Evolutionary conservation across 2,329 filamentous ascomycete species (phyloP).

Genomic region (Elsinoe necatrix): DNA sequence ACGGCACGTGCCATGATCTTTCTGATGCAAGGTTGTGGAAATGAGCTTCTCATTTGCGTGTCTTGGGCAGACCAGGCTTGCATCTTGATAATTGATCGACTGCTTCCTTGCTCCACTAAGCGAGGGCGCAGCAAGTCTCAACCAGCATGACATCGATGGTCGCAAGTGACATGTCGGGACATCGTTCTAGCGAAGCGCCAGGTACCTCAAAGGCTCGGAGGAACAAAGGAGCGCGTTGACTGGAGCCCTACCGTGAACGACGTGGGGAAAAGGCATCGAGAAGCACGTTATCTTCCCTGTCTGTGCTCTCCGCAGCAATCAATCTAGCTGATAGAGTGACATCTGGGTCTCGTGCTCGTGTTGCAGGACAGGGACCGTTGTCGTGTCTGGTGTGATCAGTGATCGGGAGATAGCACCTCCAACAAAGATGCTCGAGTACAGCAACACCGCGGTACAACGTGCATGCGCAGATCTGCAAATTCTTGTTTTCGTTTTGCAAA

Average conservation of each 20-base stretch:
- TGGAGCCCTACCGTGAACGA: background rate
- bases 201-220: background rate
- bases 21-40: background rate
- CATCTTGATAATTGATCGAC: constrained; percentile 1
- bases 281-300: background rate
- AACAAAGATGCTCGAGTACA: background rate
- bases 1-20: constrained; percentile 2
- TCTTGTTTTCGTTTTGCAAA: constrained; percentile 9
- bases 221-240: background rate
- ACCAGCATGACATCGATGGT: constrained; percentile 2
- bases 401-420: constrained; percentile 1
- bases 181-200: constrained; percentile 5
- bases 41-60: background rate
- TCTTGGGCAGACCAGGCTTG: constrained; percentile 6
- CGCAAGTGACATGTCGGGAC: constrained; percentile 1
- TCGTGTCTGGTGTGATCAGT: background rate
- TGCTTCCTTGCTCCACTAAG: constrained; percentile 9
- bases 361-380: background rate
- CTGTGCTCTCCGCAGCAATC: background rate
- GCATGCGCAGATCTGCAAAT: constrained; percentile 7
- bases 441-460: background rate
- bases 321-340: background rate
- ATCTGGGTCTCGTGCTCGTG: background rate
- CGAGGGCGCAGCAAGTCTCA: constrained; percentile 1
- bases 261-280: constrained; percentile 1